These are phyloP conservation scores for Globisporangium echinulatum DNA, from an alignment of 352 stramenopile genomes.

Conservation along the genomic window DNA sequence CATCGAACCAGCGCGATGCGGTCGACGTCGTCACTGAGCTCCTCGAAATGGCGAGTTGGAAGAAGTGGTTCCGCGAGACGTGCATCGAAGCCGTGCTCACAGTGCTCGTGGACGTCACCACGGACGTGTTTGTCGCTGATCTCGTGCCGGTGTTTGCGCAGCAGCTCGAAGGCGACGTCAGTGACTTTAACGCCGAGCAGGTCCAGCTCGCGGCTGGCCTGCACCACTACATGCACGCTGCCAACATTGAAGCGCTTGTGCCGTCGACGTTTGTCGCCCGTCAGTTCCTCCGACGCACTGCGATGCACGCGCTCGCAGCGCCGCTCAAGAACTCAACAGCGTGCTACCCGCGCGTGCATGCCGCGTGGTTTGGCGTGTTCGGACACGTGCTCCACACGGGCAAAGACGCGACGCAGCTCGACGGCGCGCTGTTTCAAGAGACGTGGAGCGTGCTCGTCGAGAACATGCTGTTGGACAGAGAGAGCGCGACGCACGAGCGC, in stretches of 20 bases:
- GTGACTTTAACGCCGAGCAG: conserved; percentile 67
- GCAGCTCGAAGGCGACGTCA: conserved; percentile 27
- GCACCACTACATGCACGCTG: conserved; percentile 55
- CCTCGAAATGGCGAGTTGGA: conserved; percentile 54
- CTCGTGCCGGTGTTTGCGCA: conserved; percentile 25
- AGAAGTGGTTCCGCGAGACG: conserved; percentile 83
- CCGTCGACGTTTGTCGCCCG: conserved; percentile 33
- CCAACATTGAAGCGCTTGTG: conserved; percentile 29
- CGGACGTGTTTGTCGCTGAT: conserved; percentile 43
- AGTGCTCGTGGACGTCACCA: conserved; percentile 42
- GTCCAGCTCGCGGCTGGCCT: conserved; percentile 69
- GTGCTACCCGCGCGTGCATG: conserved; percentile 76
- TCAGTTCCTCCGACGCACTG: conserved; percentile 47
- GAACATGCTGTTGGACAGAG: conserved; percentile 47
- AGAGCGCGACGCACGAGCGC: conserved; percentile 64
- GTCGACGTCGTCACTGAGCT: conserved; percentile 36
- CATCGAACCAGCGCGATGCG: conserved; percentile 26
- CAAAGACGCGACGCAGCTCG: conserved; percentile 25
- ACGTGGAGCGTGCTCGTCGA: conserved; percentile 78
- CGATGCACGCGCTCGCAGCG: conserved; percentile 52
- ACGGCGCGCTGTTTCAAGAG: conserved; percentile 71
- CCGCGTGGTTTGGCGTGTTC: conserved; percentile 71
- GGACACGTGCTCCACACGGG: conserved; percentile 56
- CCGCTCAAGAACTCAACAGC: conserved; percentile 60
- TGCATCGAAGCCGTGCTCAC: conserved; percentile 65